phyloP scores from a whole-genome alignment of 805 yeast genomes.

The Nakazawaea wickerhamii region DNA sequence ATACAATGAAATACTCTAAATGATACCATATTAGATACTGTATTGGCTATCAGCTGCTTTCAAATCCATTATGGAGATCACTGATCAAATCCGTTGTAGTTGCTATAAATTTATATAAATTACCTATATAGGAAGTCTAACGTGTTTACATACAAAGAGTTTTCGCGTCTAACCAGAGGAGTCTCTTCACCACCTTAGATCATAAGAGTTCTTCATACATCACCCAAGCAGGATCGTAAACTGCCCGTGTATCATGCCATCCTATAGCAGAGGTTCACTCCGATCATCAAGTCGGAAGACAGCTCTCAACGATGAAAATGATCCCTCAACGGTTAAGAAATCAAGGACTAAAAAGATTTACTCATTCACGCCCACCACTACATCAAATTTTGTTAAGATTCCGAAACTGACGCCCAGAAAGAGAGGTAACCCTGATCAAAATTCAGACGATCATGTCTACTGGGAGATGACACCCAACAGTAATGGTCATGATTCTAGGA shows the following conservation, averaged over 20 bases:
- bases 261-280: background rate
- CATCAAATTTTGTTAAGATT: background rate
- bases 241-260: background rate
- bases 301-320: conserved; percentile 5
- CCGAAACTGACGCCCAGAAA: conserved; percentile 10
- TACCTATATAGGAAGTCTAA: background rate
- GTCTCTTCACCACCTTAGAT: too few species aligned
- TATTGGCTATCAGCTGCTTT: too few species aligned
- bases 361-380: conserved; percentile 12
- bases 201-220: background rate
- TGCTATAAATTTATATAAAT: background rate
- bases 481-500: conserved; percentile 14
- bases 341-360: conserved; percentile 4
- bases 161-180: background rate
- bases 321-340: conserved; percentile 1
- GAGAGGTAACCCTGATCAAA: conserved; percentile 16
- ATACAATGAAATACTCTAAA: too few species aligned
- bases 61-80: too few species aligned
- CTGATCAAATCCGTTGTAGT: background rate
- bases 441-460: conserved; percentile 31
- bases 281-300: background rate
- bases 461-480: conserved; percentile 39
- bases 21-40: too few species aligned
- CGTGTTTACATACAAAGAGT: background rate
- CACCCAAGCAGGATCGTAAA: too few species aligned